Evolutionary conservation across 2,329 filamentous ascomycete genomes (phyloP).

Genomic region (Davidsoniella neocaledoniae): DNA sequence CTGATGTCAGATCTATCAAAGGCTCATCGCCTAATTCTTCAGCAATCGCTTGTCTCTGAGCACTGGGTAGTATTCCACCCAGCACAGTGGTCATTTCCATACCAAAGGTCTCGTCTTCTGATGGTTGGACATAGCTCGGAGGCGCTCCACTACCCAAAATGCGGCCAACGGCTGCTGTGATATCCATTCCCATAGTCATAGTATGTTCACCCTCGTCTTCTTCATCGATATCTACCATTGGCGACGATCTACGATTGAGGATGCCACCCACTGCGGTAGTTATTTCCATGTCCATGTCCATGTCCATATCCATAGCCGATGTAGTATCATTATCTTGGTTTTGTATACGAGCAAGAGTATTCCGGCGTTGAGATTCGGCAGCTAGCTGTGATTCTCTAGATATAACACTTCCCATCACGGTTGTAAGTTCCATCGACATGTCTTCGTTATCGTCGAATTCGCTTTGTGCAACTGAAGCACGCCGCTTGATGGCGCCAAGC

Average conservation of each 20-base stretch:
- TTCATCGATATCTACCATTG: conserved; percentile 22
- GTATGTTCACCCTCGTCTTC: conserved; percentile 18
- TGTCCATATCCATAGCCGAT: conserved; percentile 32
- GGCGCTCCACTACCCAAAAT: conserved; percentile 25
- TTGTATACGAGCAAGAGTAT: conserved; percentile 14
- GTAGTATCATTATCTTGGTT: conserved; percentile 16
- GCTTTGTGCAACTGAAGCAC: conserved; percentile 17
- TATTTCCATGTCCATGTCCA: conserved; percentile 94
- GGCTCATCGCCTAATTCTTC: conserved; percentile 3
- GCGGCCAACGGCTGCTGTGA: conserved; percentile 40
- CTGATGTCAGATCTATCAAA: conserved; percentile 16
- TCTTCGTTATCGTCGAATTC: conserved; percentile 40
- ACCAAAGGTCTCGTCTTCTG: conserved; percentile 31
- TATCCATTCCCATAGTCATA: conserved; percentile 37
- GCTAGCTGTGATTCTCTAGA: conserved; percentile 3
- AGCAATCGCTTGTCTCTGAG: background rate
- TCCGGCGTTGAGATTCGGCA: conserved; percentile 18
- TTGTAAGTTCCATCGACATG: conserved; percentile 65
- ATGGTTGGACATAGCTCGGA: background rate
- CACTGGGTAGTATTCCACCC: conserved; percentile 37
- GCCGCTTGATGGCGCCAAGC: conserved; percentile 49
- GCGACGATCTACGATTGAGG: conserved; percentile 30
- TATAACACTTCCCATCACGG: conserved; percentile 42
- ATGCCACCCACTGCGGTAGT: conserved; percentile 72
- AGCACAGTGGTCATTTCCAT: conserved; percentile 54